Percentiles rank a stretch among this genome's conserved stretches.
Conservation (phyloP, 2,329 filamentous ascomycete genomes). For the Iodosphaeria phyllophila region DNA sequence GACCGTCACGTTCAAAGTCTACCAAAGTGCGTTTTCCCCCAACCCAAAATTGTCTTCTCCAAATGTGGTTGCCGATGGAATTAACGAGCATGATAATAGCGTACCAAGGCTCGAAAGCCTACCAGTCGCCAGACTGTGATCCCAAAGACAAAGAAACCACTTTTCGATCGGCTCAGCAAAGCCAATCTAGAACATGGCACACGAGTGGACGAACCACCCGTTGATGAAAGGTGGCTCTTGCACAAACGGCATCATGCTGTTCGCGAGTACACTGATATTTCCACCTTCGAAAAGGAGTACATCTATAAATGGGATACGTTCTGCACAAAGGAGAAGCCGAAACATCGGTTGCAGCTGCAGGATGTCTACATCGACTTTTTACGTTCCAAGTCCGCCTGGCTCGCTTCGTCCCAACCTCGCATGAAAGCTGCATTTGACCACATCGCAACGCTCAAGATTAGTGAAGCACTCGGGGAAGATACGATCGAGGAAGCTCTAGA, state of each 20-base stretch:
- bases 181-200: slow-evolving; percentile 28
- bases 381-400: slow-evolving; percentile 29
- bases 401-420: slow-evolving; percentile 26
- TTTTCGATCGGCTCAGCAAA: slow-evolving; percentile 40
- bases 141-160: slow-evolving; percentile 28
- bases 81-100: no score
- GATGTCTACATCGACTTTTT: slow-evolving; percentile 33
- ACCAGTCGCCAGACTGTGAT: slow-evolving; percentile 25
- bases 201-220: slow-evolving; percentile 21
- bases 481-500: slow-evolving; percentile 22
- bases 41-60: slow-evolving; percentile 5
- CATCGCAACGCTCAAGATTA: slow-evolving; percentile 27
- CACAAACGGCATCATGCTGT: slow-evolving; percentile 40
- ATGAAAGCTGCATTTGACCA: slow-evolving; percentile 37
- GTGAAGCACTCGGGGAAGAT: slow-evolving; percentile 25
- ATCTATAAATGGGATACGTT: slow-evolving; percentile 39
- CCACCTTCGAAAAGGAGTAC: slow-evolving; percentile 34
- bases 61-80: no score
- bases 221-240: slow-evolving; percentile 33
- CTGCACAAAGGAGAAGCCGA: slow-evolving; percentile 27
- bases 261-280: slow-evolving; percentile 36
- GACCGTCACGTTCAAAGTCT: no score
- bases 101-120: slow-evolving; percentile 3
- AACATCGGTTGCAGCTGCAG: no score
- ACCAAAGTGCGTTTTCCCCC: no score